A percentile compares a stretch with the other conserved stretches of the same genome.
Conservation (phyloP, 1,139 yeast genomes). For the Geotrichum fermentans region DNA sequence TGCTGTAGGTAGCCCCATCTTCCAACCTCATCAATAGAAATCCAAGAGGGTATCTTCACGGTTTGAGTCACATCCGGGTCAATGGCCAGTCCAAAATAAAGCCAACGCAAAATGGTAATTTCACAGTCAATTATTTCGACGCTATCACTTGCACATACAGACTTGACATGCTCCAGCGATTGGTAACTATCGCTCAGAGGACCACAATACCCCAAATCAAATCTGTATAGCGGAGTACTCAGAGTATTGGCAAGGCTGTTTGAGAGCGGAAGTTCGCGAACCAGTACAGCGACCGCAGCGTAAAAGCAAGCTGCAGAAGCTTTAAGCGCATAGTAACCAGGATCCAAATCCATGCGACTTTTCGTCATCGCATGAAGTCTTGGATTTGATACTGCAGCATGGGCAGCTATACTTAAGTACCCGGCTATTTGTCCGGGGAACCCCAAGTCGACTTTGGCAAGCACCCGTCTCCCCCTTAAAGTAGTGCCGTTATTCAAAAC, state of each 20-base stretch:
- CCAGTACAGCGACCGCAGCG: too few relatives aligned
- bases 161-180: background rate
- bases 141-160: background rate
- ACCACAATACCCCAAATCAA: constrained; percentile 5
- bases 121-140: background rate
- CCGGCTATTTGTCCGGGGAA: constrained; percentile 4
- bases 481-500: too few relatives aligned
- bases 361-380: too few relatives aligned
- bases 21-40: too few relatives aligned
- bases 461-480: too few relatives aligned
- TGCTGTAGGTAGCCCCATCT: too few relatives aligned
- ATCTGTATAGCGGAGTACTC: too few relatives aligned
- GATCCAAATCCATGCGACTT: too few relatives aligned
- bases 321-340: background rate
- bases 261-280: too few relatives aligned
- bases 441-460: constrained; percentile 1
- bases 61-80: constrained; percentile 18
- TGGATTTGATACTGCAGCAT: background rate
- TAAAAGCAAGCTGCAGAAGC: constrained; percentile 6
- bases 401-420: constrained; percentile 6
- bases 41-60: too few relatives aligned
- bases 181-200: background rate
- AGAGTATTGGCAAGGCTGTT: too few relatives aligned
- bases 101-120: constrained; percentile 10
- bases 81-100: constrained; percentile 20